Conservation (phyloP, 2,329 filamentous ascomycete species). For the Botryotinia narcissicola region DNA sequence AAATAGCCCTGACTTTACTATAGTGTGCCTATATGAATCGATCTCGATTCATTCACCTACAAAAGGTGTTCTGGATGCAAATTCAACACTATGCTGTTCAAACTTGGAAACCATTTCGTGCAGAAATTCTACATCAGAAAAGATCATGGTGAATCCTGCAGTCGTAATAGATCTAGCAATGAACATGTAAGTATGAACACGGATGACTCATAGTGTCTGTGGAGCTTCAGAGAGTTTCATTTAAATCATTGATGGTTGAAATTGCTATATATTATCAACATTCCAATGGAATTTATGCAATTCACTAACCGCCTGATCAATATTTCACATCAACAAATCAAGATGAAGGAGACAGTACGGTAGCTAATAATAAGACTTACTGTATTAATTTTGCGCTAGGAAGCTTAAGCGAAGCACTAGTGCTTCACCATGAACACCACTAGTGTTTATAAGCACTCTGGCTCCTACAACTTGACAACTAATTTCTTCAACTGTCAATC, state of each 20-base stretch:
- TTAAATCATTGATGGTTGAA: background rate
- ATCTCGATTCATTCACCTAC: background rate
- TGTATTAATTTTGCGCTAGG: background rate
- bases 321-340: fast-evolving
- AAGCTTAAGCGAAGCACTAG: background rate
- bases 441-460: background rate
- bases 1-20: background rate
- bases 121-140: background rate
- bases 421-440: fast-evolving
- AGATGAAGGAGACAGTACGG: background rate
- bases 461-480: background rate
- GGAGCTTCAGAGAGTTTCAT: background rate
- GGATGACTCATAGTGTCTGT: background rate
- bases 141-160: background rate
- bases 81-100: background rate
- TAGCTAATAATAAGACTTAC: background rate
- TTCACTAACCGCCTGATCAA: background rate
- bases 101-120: background rate
- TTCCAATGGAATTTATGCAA: fast-evolving
- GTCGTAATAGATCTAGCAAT: background rate
- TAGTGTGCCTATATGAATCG: background rate
- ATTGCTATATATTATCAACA: background rate
- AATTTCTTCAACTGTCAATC: background rate
- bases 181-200: too few species aligned
- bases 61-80: too few species aligned